Conservation (phyloP, 179 eudicot genomes). For the Patellifolia procumbens region DNA sequence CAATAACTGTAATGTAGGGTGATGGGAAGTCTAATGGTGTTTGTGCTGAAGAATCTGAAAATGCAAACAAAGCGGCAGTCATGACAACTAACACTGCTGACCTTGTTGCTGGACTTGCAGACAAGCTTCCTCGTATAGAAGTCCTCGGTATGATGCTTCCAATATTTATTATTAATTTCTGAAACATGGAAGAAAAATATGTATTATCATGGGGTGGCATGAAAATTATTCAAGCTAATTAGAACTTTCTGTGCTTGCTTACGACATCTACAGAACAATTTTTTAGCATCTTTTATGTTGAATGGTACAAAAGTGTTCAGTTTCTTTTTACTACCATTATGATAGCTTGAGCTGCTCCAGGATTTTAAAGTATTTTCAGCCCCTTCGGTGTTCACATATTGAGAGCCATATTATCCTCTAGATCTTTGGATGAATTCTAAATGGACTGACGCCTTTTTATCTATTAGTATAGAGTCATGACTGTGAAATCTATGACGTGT, state of each 20-base stretch:
- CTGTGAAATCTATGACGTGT: background rate
- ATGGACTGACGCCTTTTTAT: background rate
- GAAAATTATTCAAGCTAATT: background rate
- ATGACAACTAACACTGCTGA: slow-evolving; percentile 32
- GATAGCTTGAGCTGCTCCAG: background rate
- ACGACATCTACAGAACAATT: background rate
- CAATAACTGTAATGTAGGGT: slow-evolving; percentile 43
- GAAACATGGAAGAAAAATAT: background rate
- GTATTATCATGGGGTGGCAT: background rate
- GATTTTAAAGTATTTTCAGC: background rate
- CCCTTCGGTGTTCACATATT: background rate
- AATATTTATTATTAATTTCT: background rate
- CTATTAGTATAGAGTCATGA: background rate
- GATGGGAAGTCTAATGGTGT: slow-evolving; percentile 50
- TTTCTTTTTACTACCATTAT: background rate
- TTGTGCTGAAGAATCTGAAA: slow-evolving; percentile 42
- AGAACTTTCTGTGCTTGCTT: background rate
- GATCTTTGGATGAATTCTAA: background rate
- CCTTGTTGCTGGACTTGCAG: slow-evolving; percentile 23
- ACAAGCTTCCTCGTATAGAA: slow-evolving; percentile 36
- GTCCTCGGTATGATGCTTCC: slow-evolving; percentile 23
- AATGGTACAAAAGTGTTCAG: background rate
- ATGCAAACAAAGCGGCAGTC: slow-evolving; percentile 44
- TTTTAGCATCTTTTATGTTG: background rate
- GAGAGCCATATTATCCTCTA: background rate